Conservation (phyloP, 257 asterid genomes). For the Nicotiana sylvestris region DNA sequence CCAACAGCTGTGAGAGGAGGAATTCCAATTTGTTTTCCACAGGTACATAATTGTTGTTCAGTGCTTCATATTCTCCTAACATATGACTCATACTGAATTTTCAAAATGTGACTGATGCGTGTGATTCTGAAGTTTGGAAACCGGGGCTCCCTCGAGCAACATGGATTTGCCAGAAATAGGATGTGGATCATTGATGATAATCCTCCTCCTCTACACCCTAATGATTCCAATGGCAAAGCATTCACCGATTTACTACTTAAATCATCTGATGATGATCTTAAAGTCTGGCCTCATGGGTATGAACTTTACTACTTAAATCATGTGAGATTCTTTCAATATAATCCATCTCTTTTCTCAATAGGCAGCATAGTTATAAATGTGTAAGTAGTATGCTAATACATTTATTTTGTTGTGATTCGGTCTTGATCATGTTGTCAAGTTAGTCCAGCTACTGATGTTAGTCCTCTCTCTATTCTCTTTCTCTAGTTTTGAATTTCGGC, state of each 20-base stretch:
- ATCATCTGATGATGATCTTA: constrained; percentile 73
- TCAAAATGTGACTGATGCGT: constrained; percentile 10
- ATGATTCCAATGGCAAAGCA: constrained; percentile 41
- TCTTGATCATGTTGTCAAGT: neutral
- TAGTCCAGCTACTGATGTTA: neutral
- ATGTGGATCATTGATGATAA: constrained; percentile 66
- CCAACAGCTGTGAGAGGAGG: constrained; percentile 89
- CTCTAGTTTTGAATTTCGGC: constrained; percentile 65
- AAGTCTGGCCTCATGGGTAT: constrained; percentile 82
- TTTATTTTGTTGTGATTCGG: neutral
- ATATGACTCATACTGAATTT: neutral
- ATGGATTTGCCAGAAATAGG: constrained; percentile 80
- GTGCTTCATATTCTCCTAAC: neutral
- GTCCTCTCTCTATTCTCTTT: neutral
- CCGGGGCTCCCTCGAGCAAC: constrained; percentile 75
- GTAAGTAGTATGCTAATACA: neutral
- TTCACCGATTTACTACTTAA: constrained; percentile 55
- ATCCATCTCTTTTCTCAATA: neutral
- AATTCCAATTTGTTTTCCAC: constrained; percentile 83
- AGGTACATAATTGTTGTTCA: constrained; percentile 35
- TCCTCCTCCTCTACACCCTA: constrained; percentile 55
- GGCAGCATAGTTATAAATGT: neutral
- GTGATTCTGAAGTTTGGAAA: constrained; percentile 54
- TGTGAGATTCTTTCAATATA: neutral
- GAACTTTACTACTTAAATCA: neutral